Conservation (phyloP, 768 basidiomycete genomes). For the Lactarius hatsudake region DNA sequence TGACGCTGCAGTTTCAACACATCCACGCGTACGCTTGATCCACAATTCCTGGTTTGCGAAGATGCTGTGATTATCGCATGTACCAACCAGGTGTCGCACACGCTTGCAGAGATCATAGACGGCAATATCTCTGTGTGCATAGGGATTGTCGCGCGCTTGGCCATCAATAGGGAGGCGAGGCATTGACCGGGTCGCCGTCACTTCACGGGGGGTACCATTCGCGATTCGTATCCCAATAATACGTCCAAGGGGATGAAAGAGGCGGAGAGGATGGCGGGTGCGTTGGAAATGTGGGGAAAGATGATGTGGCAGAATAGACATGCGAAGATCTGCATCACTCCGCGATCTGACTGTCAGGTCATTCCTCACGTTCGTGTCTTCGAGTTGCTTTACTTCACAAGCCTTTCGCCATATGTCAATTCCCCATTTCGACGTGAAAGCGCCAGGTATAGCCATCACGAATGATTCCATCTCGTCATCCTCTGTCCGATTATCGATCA, state of each 20-base stretch:
- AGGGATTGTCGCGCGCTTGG: neutral
- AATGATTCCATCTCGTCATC: constrained; percentile 8
- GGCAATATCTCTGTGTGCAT: neutral
- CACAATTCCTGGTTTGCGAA: neutral
- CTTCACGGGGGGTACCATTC: neutral
- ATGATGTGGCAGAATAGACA: neutral
- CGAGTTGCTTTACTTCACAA: neutral
- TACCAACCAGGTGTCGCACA: neutral
- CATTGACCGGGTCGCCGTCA: neutral
- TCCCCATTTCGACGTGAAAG: neutral
- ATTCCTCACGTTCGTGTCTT: neutral
- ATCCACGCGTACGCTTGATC: neutral
- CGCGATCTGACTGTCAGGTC: neutral
- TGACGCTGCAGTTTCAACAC: neutral
- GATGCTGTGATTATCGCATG: neutral
- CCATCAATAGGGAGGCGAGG: neutral
- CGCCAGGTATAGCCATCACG: neutral
- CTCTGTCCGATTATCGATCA: neutral
- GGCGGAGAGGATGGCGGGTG: neutral
- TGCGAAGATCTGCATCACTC: neutral
- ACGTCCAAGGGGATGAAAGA: neutral
- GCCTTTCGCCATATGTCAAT: neutral
- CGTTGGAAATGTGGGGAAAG: neutral
- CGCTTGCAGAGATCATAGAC: neutral
- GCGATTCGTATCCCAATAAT: neutral